Conservation (phyloP, 73 alveolate species). For the Paramecium primaurelia region DNA sequence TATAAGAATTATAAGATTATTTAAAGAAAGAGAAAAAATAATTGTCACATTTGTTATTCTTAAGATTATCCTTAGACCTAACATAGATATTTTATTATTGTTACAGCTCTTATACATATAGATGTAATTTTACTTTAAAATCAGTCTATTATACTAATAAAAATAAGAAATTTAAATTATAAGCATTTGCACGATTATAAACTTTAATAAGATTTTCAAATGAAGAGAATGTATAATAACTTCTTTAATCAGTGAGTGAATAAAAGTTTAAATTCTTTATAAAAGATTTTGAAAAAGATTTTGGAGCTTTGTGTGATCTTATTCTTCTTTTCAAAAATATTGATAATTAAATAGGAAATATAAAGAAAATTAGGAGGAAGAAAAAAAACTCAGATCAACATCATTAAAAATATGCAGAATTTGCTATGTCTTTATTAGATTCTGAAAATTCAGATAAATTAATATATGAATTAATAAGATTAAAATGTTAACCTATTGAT, state of each 20-base stretch:
- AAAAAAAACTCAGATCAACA: not conserved
- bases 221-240: not conserved
- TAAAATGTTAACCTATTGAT: not conserved
- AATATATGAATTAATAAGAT: not conserved
- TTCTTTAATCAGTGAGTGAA: not conserved
- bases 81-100: not conserved
- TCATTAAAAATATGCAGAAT: not conserved
- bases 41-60: not conserved
- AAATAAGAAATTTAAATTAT: not conserved
- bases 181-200: not conserved
- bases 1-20: not conserved
- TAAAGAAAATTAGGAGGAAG: not conserved
- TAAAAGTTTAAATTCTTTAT: not conserved
- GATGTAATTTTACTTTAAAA: not conserved
- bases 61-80: not conserved
- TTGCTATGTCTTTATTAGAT: not conserved
- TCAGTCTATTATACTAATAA: not conserved
- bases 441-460: not conserved
- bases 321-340: not conserved
- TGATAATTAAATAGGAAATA: not conserved
- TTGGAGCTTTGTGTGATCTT: not conserved
- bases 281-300: not conserved
- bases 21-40: not conserved
- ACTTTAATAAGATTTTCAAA: not conserved
- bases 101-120: not conserved